phyloP scores from a whole-genome alignment of 345 rosid genomes.

The Gossypium arboreum region DNA sequence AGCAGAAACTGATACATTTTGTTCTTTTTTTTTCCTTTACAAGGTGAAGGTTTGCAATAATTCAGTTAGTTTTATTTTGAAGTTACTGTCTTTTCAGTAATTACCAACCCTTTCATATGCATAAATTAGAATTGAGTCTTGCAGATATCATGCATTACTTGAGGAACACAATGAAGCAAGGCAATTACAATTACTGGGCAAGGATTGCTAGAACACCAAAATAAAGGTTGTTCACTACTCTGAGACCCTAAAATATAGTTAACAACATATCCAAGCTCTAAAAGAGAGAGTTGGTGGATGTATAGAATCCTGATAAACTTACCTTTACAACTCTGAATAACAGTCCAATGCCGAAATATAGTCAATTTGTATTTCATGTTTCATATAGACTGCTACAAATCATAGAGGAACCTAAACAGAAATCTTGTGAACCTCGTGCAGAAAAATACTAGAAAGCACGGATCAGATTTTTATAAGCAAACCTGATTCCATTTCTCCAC shows the following conservation, averaged over 20 bases:
- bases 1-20: neutral
- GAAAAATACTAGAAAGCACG: neutral
- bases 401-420: neutral
- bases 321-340: neutral
- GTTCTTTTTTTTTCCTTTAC: neutral
- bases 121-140: neutral
- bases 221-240: too few relatives aligned
- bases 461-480: neutral
- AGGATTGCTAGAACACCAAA: neutral
- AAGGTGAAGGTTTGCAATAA: neutral
- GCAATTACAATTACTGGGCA: neutral
- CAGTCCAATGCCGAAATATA: neutral
- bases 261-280: neutral
- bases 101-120: neutral
- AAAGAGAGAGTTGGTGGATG: neutral
- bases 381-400: neutral
- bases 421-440: neutral
- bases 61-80: neutral
- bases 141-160: neutral
- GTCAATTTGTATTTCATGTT: neutral
- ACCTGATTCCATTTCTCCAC: slow-evolving; percentile 31
- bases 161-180: neutral
- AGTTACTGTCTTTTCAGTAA: neutral
- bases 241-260: neutral
- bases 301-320: neutral